Evolutionary conservation across 371 early-diverging fungal genomes (phyloP), one percentile per base, ranked within the genome.

Genomic region (Circinella umbellata): DNA sequence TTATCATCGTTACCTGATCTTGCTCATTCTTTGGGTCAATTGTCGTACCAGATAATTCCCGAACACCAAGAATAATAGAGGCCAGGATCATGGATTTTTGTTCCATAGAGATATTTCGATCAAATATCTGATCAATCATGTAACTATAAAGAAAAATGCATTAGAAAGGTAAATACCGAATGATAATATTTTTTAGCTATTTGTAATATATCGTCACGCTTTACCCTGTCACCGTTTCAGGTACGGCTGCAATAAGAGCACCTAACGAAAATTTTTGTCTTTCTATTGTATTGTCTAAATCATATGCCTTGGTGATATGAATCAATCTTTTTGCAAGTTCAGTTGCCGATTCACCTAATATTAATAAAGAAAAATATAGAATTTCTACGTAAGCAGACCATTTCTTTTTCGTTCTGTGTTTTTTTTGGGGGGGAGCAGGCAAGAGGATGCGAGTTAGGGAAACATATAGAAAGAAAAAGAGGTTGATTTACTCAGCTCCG

Each of bases 81-180:
- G 76, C 68, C 34, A 85, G 63, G 42, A 82, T 71, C 15, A 74
- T 47, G 39, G 74, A 75, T 39, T 73, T 72, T 63, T 73, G 76
- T 17, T 70, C 73, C 14, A 68, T 65, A 1, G 82, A 80, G 0
- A 80, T 73, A 61, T 79, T 81, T 14, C 80, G 73, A 47, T 80
- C 75, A 61, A 78, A 85, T 36, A 85, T 39, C 63, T 73, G 63
- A 63, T 85, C 82, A 34, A 85, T 82, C 18, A 79, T 49, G 38
- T 66, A 75, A 35, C 81, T 83, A 66, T 17, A 57, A 34, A 34
- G 27, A 27, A 11, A 14, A 11, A 1, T 4, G 5, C 5, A 14
- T 27, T 20, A 11, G 57, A 10, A 27, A 42, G 53, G 15, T 27
- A n/a, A 57, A 4, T 27, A 39, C 47, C 42, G 4, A 27, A 14